Conservation (phyloP, 1,139 yeast genomes). For the Magnusiomyces paraingens region DNA sequence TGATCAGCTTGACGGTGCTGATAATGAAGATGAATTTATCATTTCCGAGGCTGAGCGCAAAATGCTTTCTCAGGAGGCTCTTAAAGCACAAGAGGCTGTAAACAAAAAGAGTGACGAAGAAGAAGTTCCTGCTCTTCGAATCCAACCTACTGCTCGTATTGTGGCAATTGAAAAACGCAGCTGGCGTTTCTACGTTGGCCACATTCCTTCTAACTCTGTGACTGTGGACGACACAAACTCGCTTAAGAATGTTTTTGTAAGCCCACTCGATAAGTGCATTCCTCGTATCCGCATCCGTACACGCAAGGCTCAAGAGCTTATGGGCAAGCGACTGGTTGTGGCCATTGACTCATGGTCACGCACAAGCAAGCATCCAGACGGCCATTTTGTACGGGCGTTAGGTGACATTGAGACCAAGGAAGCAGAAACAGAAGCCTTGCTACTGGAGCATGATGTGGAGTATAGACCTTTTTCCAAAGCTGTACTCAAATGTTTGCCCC, state of each 20-base stretch:
- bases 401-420: slow-evolving; percentile 89
- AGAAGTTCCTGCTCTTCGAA: slow-evolving; percentile 27
- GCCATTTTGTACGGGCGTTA: slow-evolving; percentile 84
- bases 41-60: slow-evolving; percentile 73
- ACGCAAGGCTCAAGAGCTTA: slow-evolving; percentile 71
- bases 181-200: slow-evolving; percentile 97
- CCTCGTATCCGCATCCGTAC: slow-evolving; percentile 87
- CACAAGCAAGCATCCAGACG: slow-evolving; percentile 80
- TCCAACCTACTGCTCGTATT: slow-evolving; percentile 87
- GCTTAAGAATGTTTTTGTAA: slow-evolving; percentile 72
- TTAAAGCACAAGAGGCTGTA: slow-evolving; percentile 46
- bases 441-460: slow-evolving; percentile 93
- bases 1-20: slow-evolving; percentile 47
- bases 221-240: slow-evolving; percentile 44
- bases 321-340: slow-evolving; percentile 84
- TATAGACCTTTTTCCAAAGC: slow-evolving; percentile 92
- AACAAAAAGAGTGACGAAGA: slow-evolving; percentile 26
- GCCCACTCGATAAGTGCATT: slow-evolving; percentile 80
- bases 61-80: slow-evolving; percentile 70
- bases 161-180: slow-evolving; percentile 86
- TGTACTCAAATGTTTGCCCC: slow-evolving; percentile 86
- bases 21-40: slow-evolving; percentile 38
- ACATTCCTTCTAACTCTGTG: slow-evolving; percentile 75
- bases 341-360: slow-evolving; percentile 92
- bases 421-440: slow-evolving; percentile 93